phyloP scores from a whole-genome alignment of 176 grass and related monocot genomes.

The Phragmites australis region DNA sequence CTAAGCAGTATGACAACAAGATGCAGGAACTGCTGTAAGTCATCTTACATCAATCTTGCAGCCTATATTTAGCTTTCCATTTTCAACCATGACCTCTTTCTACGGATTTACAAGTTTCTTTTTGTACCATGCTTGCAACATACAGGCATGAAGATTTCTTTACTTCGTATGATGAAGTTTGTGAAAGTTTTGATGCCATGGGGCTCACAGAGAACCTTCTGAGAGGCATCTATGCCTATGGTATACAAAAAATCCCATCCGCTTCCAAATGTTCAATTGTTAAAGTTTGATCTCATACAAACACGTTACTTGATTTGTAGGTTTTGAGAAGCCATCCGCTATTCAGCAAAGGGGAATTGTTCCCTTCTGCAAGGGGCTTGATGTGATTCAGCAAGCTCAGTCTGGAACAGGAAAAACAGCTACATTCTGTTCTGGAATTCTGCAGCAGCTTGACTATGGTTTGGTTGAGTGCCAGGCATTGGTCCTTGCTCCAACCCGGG shows the following conservation, averaged over 20 bases:
- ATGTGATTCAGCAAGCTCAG: conserved; percentile 89
- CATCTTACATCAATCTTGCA: not conserved
- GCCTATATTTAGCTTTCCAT: not conserved
- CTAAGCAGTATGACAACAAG: conserved; percentile 52
- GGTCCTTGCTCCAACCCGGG: conserved; percentile 79
- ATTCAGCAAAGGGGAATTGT: conserved; percentile 89
- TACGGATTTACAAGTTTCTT: not conserved
- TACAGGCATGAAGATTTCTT: conserved; percentile 63
- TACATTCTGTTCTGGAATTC: conserved; percentile 83
- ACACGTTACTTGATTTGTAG: conserved; percentile 27
- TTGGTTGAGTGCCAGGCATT: conserved; percentile 71
- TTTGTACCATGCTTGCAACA: not conserved
- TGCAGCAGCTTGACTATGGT: conserved; percentile 79
- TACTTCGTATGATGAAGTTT: conserved; percentile 74
- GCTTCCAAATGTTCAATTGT: not conserved
- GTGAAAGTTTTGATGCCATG: conserved; percentile 77
- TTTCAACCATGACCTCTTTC: not conserved
- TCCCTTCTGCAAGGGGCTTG: conserved; percentile 80
- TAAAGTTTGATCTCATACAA: not conserved
- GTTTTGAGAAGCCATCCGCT: conserved; percentile 91
- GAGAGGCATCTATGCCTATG: conserved; percentile 82
- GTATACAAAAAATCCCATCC: conserved; percentile 16
- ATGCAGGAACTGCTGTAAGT: conserved; percentile 60
- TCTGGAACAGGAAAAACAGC: conserved; percentile 88
- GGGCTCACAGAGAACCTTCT: conserved; percentile 75